phyloP scores from a whole-genome alignment of 441 rosid species.

The Corymbia citriodora region DNA sequence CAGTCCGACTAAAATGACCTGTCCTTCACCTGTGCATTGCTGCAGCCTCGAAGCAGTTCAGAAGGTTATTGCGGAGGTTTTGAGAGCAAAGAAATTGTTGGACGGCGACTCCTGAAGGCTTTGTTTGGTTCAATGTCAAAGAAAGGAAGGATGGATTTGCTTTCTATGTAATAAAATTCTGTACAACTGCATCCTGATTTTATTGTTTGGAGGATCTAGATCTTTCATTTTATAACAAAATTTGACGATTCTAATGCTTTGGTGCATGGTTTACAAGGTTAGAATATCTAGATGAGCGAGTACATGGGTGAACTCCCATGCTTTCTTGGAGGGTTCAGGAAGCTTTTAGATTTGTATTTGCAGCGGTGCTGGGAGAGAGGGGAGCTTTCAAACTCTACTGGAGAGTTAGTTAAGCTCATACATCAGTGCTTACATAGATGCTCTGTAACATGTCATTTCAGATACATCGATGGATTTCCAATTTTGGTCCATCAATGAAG shows the following conservation, averaged over 20 bases:
- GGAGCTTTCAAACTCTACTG: neutral
- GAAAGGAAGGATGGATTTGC: neutral
- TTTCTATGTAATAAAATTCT: neutral
- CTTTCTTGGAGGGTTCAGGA: neutral
- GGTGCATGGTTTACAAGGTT: neutral
- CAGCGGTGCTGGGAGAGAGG: neutral
- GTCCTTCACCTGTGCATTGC: no score
- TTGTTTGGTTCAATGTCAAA: neutral
- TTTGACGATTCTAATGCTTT: neutral
- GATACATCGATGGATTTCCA: no score
- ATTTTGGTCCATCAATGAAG: no score
- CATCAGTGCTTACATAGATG: neutral
- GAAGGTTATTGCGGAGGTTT: neutral
- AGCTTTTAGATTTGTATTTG: neutral
- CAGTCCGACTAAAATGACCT: no score
- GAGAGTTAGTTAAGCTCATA: no score
- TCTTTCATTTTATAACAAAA: no score
- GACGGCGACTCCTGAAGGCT: neutral
- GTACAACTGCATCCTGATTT: neutral
- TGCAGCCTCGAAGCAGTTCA: neutral
- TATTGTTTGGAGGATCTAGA: neutral
- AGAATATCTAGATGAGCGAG: neutral
- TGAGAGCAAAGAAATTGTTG: neutral
- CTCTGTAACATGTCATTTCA: no score
- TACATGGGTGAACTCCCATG: neutral